Evolutionary conservation across 371 early-diverging fungal genomes (phyloP).

Genomic region (Syncephalastrum monosporum): DNA sequence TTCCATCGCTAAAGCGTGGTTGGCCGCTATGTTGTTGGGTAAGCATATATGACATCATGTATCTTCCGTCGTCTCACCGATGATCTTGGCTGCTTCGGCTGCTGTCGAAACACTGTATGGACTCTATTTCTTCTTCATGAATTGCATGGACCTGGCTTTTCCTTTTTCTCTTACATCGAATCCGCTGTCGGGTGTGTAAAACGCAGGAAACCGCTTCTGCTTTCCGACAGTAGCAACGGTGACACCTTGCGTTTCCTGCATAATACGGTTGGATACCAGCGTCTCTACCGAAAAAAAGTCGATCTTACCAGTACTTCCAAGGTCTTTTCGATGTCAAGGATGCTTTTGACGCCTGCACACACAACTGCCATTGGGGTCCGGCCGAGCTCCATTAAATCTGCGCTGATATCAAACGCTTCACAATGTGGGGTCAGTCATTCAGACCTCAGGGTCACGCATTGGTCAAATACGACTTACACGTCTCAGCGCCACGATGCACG

Average conservation of each 20-base stretch:
- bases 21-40: conserved; percentile 52
- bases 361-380: conserved; percentile 90
- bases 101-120: conserved; percentile 61
- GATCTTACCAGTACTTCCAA: conserved; percentile 73
- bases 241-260: conserved; percentile 89
- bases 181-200: conserved; percentile 81
- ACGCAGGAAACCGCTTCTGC: conserved; percentile 80
- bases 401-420: conserved; percentile 82
- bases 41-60: neutral
- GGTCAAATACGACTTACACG: conserved; percentile 38
- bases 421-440: neutral
- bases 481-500: conserved; percentile 86
- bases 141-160: neutral
- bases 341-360: conserved; percentile 93
- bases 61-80: conserved; percentile 37
- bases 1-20: conserved; percentile 58
- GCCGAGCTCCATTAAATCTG: conserved; percentile 92
- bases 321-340: conserved; percentile 88
- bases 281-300: neutral
- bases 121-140: conserved; percentile 35
- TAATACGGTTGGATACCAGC: neutral
- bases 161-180: conserved; percentile 39
- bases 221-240: conserved; percentile 78
- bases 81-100: conserved; percentile 66
- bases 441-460: too few relatives aligned